These are phyloP conservation scores for Phytophthora idaei DNA, from an alignment of 352 stramenopile genomes.

Conservation along the genomic window DNA sequence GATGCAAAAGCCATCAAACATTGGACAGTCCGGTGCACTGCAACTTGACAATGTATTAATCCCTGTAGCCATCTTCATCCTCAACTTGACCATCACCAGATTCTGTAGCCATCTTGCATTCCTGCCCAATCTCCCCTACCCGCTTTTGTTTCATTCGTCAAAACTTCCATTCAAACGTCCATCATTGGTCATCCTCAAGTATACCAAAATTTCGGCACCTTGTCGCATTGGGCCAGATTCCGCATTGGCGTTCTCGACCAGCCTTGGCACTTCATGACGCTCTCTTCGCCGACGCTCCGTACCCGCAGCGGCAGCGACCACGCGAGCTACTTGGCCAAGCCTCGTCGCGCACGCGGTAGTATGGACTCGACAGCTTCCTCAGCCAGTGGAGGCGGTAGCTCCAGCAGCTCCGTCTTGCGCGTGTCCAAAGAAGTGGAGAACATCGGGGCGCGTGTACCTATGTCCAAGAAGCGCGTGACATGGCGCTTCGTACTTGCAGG, in stretches of 20 bases:
- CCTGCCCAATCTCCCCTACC: constrained; percentile 1
- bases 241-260: constrained; percentile 3
- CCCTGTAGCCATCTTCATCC: background rate
- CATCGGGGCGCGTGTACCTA: constrained; percentile 76
- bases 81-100: background rate
- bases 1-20: constrained; percentile 1
- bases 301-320: constrained; percentile 29
- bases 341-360: constrained; percentile 38
- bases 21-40: constrained; percentile 8
- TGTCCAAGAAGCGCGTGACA: constrained; percentile 87
- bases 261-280: constrained; percentile 33
- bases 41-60: constrained; percentile 8
- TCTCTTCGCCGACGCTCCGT: constrained; percentile 46
- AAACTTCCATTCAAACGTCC: background rate
- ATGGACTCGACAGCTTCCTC: constrained; percentile 38
- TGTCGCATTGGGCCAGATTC: constrained; percentile 18
- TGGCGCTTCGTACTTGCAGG: constrained; percentile 84
- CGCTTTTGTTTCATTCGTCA: constrained; percentile 4
- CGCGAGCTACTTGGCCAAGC: constrained; percentile 23
- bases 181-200: constrained; percentile 16
- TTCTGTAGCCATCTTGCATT: constrained; percentile 3
- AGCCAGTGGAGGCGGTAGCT: constrained; percentile 17
- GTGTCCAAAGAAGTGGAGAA: constrained; percentile 82
- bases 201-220: background rate
- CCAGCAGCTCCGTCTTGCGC: constrained; percentile 54